These are phyloP conservation scores for Raffaelea ambrosiae DNA, from an alignment of 2,329 filamentous ascomycete species.

Conservation along the genomic window DNA sequence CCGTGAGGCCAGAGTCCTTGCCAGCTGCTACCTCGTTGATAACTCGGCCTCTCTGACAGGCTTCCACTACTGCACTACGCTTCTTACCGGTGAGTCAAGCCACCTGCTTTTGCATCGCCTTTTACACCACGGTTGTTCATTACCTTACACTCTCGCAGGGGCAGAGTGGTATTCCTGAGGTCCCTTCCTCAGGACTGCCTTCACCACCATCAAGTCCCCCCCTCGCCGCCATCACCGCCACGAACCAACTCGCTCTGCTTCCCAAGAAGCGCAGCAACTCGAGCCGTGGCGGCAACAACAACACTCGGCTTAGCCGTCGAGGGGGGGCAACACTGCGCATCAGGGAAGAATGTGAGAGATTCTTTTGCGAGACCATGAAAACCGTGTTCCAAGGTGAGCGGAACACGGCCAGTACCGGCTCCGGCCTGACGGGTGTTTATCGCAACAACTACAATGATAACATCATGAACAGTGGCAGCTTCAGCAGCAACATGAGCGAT, in stretches of 20 bases:
- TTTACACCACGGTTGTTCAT: too few species aligned
- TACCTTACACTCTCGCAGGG: conserved; percentile 37
- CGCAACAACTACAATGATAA: conserved; percentile 19
- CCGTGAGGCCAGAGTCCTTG: conserved; percentile 68
- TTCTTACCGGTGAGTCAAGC: conserved; percentile 58
- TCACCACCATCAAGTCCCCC: conserved; percentile 83
- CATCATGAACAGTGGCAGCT: conserved; percentile 14
- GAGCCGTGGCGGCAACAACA: conserved; percentile 23
- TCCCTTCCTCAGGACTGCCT: conserved; percentile 74
- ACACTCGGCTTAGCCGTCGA: conserved; percentile 43
- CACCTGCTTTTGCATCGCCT: too few species aligned
- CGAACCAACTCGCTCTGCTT: conserved; percentile 58
- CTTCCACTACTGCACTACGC: conserved; percentile 94
- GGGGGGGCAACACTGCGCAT: conserved; percentile 94
- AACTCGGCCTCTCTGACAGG: conserved; percentile 61
- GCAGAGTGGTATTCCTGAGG: conserved; percentile 94
- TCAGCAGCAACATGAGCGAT: conserved; percentile 13
- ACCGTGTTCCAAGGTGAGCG: conserved; percentile 94
- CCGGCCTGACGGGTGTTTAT: conserved; percentile 75
- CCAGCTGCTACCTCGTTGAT: conserved; percentile 85
- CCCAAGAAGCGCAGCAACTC: conserved; percentile 35
- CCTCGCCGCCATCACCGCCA: conserved; percentile 65
- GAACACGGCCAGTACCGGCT: conserved; percentile 67
- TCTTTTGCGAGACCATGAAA: conserved; percentile 96
- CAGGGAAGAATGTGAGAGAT: conserved; percentile 99